Evolutionary conservation across 306 rosid species (phyloP).

Genomic region (Myrica gale): DNA sequence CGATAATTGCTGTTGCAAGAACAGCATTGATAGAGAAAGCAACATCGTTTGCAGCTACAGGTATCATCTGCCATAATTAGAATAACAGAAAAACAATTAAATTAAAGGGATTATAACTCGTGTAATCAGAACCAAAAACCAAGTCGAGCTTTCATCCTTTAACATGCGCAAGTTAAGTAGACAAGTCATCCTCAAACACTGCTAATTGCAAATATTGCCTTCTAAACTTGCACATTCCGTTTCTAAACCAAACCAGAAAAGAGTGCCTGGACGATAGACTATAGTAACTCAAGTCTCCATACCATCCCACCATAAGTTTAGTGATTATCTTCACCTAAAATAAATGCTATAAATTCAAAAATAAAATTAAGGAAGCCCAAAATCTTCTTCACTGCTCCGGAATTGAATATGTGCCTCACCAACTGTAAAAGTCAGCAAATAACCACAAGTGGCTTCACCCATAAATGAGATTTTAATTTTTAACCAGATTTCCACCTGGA

Average conservation of each 20-base stretch:
- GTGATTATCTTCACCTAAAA: neutral
- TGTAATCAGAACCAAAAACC: neutral
- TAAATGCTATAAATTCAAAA: neutral
- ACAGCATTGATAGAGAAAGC: constrained; percentile 68
- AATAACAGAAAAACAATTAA: neutral
- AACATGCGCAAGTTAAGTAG: neutral
- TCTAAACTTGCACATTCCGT: neutral
- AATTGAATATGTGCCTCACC: neutral
- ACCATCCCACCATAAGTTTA: neutral
- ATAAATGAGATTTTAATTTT: neutral
- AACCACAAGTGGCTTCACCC: neutral
- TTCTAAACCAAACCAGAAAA: neutral
- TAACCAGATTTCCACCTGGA: too few relatives aligned
- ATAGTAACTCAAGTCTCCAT: neutral
- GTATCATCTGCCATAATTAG: constrained; percentile 59
- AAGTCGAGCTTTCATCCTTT: neutral
- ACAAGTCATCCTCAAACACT: neutral
- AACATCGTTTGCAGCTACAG: constrained; percentile 80
- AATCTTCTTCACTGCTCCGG: neutral
- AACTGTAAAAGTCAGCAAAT: neutral
- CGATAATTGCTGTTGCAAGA: constrained; percentile 40
- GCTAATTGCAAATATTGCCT: neutral
- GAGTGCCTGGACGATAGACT: neutral
- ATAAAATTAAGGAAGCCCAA: neutral
- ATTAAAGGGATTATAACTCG: neutral